Evolutionary conservation across 768 basidiomycete species (phyloP).

Genomic region (Panaeolus papilionaceus): DNA sequence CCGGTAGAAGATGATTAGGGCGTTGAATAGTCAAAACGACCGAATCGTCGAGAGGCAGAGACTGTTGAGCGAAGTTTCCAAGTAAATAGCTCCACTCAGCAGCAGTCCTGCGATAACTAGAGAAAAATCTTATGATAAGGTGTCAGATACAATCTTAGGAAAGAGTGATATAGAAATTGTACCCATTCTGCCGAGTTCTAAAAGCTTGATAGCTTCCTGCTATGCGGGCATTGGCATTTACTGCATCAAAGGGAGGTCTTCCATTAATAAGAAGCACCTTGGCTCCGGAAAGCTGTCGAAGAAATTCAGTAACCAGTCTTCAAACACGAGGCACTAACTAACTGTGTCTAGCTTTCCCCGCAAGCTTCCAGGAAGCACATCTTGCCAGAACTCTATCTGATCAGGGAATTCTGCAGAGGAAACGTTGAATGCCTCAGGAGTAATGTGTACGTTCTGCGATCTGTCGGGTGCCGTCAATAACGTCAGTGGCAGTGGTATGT

Average conservation of each 20-base stretch:
- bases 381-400: slow-evolving; percentile 61
- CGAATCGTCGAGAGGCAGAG: slow-evolving; percentile 56
- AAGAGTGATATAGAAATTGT: slow-evolving; percentile 18
- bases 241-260: slow-evolving; percentile 54
- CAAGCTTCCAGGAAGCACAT: slow-evolving; percentile 51
- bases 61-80: slow-evolving; percentile 62
- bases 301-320: neutral
- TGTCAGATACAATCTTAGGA: neutral
- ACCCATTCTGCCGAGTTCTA: slow-evolving; percentile 56
- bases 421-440: slow-evolving; percentile 60
- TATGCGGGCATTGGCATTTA: slow-evolving; percentile 59
- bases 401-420: slow-evolving; percentile 60
- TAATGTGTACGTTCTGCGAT: slow-evolving; percentile 56
- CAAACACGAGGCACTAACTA: slow-evolving; percentile 20
- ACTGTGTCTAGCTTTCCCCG: slow-evolving; percentile 57
- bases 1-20: slow-evolving; percentile 40
- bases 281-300: slow-evolving; percentile 50
- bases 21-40: slow-evolving; percentile 54
- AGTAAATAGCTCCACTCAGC: slow-evolving; percentile 49
- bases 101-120: slow-evolving; percentile 45
- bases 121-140: slow-evolving; percentile 45
- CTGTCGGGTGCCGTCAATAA: slow-evolving; percentile 52
- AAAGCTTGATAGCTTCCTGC: slow-evolving; percentile 60
- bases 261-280: slow-evolving; percentile 61
- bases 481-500: slow-evolving; percentile 49